These are phyloP conservation scores for Quercus parvula DNA, from an alignment of 306 rosid species.

Conservation along the genomic window DNA sequence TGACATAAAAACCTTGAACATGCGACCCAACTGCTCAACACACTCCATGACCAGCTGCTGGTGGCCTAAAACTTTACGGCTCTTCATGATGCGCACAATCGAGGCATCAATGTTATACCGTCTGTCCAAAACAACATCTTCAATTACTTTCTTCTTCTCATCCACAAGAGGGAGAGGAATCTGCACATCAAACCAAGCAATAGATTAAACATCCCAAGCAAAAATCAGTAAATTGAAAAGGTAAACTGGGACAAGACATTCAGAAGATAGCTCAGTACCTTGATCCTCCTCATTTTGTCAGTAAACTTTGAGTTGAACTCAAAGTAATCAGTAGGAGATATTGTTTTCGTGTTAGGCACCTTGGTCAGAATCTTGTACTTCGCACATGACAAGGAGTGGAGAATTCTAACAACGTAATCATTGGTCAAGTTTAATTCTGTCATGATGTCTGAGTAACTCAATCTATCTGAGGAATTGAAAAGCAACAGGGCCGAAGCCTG, in stretches of 20 bases:
- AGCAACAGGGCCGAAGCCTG: conserved; percentile 83
- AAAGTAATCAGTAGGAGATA: conserved; percentile 53
- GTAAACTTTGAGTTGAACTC: conserved; percentile 78
- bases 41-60: conserved; percentile 77
- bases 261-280: conserved; percentile 36
- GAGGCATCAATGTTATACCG: conserved; percentile 89
- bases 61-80: conserved; percentile 67
- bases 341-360: conserved; percentile 61
- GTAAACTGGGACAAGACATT: background rate
- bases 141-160: conserved; percentile 76
- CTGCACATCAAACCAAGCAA: conserved; percentile 25
- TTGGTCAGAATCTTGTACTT: conserved; percentile 72
- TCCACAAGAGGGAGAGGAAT: conserved; percentile 85
- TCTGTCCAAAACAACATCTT: conserved; percentile 50
- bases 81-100: conserved; percentile 86
- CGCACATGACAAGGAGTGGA: conserved; percentile 82
- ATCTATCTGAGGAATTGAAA: conserved; percentile 69
- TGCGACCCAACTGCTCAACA: conserved; percentile 67
- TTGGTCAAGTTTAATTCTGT: conserved; percentile 69
- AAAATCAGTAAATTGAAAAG: conserved; percentile 40
- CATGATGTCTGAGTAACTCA: conserved; percentile 80
- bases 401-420: conserved; percentile 62
- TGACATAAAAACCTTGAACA: conserved; percentile 64
- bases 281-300: conserved; percentile 79
- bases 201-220: background rate